A percentile compares a stretch with the other conserved stretches of the same genome.
Evolutionary conservation across 73 alveolate species (phyloP).

Genomic region (Breviolum minutum): DNA sequence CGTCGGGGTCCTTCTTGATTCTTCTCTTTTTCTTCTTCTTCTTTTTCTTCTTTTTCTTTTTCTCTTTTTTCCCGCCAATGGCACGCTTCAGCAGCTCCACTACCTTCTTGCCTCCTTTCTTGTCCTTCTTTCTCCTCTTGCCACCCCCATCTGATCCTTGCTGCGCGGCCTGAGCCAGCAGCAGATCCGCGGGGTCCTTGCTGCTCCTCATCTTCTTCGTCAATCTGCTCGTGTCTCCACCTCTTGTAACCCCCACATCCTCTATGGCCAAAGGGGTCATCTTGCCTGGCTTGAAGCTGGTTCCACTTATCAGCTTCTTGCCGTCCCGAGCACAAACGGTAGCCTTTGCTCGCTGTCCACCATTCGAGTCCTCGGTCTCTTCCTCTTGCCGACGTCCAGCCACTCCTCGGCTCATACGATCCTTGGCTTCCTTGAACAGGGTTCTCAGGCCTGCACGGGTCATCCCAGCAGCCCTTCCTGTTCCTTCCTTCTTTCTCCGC

Average conservation of each 20-base stretch:
- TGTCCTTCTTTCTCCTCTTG: not conserved
- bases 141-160: no score
- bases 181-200: not conserved
- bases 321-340: not conserved
- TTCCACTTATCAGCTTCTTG: not conserved
- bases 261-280: not conserved
- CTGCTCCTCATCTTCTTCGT: not conserved
- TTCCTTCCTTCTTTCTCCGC: not conserved
- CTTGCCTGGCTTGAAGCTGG: not conserved
- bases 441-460: not conserved
- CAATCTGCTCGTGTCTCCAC: not conserved
- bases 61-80: not conserved
- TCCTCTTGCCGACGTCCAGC: not conserved
- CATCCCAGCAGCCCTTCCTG: no score
- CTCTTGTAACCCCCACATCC: not conserved
- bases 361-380: not conserved
- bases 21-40: not conserved
- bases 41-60: not conserved
- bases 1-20: not conserved
- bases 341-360: not conserved
- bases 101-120: not conserved
- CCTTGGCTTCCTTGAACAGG: not conserved
- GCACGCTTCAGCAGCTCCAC: not conserved
- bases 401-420: not conserved
- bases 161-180: constrained; percentile 10